Conservation (phyloP, 345 rosid species). For the Dovyalis caffra region DNA sequence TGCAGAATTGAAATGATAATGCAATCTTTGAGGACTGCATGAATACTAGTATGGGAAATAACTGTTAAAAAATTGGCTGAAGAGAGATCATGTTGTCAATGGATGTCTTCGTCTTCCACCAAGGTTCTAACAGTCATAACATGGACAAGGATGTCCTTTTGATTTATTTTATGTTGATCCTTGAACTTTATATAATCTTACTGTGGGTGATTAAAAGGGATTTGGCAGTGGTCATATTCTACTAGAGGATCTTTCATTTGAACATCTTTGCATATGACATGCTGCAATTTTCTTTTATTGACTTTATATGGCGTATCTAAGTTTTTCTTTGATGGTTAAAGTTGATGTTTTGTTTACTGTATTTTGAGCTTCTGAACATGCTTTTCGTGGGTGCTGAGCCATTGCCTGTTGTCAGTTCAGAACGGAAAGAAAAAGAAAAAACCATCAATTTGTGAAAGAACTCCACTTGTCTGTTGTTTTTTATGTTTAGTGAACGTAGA, state of each 20-base stretch:
- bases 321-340: background rate
- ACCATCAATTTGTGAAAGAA: background rate
- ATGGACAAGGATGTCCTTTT: background rate
- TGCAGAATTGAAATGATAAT: background rate
- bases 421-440: background rate
- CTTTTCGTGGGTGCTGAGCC: background rate
- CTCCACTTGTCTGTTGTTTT: background rate
- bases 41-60: background rate
- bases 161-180: background rate
- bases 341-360: background rate
- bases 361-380: background rate
- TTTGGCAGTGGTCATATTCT: background rate
- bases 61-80: background rate
- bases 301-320: background rate
- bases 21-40: background rate
- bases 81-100: slow-evolving; percentile 2
- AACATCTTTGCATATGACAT: background rate
- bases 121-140: background rate
- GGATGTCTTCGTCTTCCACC: background rate
- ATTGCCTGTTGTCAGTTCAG: background rate
- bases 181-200: background rate
- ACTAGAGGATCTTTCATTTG: background rate
- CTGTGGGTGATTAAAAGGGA: background rate
- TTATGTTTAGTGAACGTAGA: slow-evolving; percentile 10
- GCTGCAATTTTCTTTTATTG: background rate